Base-by-base conservation (phyloP, 2,329 filamentous ascomycete genomes). In the Emergomyces africanus region DNA sequence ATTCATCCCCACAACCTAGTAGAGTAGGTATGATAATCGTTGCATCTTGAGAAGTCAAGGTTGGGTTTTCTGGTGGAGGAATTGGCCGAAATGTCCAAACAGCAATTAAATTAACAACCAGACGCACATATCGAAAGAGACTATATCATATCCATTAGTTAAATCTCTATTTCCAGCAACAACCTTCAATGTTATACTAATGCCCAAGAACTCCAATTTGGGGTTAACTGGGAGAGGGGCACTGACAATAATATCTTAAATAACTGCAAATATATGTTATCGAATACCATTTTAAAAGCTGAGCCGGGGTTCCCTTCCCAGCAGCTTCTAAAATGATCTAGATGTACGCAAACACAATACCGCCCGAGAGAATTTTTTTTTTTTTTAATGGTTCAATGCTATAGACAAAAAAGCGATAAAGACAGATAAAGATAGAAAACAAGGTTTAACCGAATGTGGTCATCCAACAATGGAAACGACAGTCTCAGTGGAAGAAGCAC, bases 21-120 rank as follows among this genome's bases (percentile, higher is more conserved):
- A 97, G 90, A 12, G 91, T 95, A 8, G 92, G 92, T 62, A 96
- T 88, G 66, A 97, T 89, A 64, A 96, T 90, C 5, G 92, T 96
- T 67, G 96, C 90, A 81, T 97, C 89, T 66, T 88, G 77, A 39
- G 85, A 82, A 33, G 85, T 89, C 70, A 90, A 86, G 50, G 80
- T 85, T n/a, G 92, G 90, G 63, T 90, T 88, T 60, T 84, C 83
- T 46, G 90, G 87, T 58, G 92, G 87, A 48, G 88, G 88, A 62
- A 90, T 88, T 30, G 91, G 90, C 73, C 85, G 88, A 77, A 95
- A 96, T 12, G 79, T 79, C 88, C 89, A 94, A 71, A 95, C 91
- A 67, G 88, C 90, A 67, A 88, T 77, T 67, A 89, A 84, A 71
- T 96, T 94, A 66, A 95, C 85, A 66, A 95, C 78, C 65, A 95